phyloP scores from a whole-genome alignment of 768 basidiomycete species.

The Fomitopsis serialis region DNA sequence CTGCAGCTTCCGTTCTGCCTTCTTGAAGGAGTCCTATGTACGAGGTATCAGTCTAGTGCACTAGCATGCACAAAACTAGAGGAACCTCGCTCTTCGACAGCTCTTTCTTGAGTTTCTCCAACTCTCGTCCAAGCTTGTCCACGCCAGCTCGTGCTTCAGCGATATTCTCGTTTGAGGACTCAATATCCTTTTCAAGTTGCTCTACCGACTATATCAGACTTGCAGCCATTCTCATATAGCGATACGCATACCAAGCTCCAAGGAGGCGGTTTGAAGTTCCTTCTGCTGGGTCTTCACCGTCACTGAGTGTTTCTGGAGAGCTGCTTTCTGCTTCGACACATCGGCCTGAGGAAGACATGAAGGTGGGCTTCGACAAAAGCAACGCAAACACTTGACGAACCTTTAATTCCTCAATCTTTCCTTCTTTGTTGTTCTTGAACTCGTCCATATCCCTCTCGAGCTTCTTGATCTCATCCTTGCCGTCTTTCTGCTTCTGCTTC shows the following conservation, averaged over 20 bases:
- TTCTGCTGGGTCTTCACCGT: slow-evolving; percentile 84
- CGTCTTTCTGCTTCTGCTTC: slow-evolving; percentile 70
- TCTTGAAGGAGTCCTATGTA: slow-evolving; percentile 47
- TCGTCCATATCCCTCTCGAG: slow-evolving; percentile 97
- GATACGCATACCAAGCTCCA: slow-evolving; percentile 72
- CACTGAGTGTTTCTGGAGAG: slow-evolving; percentile 75
- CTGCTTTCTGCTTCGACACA: slow-evolving; percentile 77
- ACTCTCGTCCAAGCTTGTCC: slow-evolving; percentile 53
- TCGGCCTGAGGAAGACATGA: slow-evolving; percentile 42
- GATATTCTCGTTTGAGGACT: slow-evolving; percentile 38
- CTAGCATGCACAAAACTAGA: neutral
- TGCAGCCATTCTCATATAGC: too few relatives aligned
- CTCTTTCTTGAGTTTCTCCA: slow-evolving; percentile 51
- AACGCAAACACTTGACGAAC: slow-evolving; percentile 32
- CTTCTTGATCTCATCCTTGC: slow-evolving; percentile 74
- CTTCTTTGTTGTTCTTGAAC: slow-evolving; percentile 98
- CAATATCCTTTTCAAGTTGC: slow-evolving; percentile 75
- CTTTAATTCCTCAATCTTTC: slow-evolving; percentile 92
- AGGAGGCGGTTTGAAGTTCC: slow-evolving; percentile 78
- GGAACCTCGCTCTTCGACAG: slow-evolving; percentile 41
- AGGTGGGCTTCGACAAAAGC: neutral
- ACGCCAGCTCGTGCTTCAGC: slow-evolving; percentile 42
- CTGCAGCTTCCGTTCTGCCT: slow-evolving; percentile 66
- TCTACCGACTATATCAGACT: slow-evolving; percentile 37
- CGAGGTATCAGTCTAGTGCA: too few relatives aligned